A percentile compares a stretch with the other conserved stretches of the same genome.
phyloP scores from a whole-genome alignment of 257 asterid genomes.

The Apocynum venetum region DNA sequence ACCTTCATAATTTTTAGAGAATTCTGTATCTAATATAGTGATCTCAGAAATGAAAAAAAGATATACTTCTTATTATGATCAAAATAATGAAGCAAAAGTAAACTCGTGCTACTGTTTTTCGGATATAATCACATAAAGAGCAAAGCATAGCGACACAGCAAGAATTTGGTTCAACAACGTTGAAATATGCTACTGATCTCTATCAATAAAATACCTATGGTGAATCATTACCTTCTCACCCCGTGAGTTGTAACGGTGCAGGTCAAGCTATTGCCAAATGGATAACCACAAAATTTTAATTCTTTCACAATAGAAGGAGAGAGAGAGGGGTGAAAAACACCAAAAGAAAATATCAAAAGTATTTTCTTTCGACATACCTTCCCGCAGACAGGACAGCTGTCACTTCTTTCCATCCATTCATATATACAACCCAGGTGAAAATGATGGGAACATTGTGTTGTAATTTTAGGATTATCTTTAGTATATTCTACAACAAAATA shows the following conservation, averaged over 20 bases:
- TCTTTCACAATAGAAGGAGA: neutral
- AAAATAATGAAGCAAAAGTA: neutral
- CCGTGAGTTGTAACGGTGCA: neutral
- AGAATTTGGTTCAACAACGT: neutral
- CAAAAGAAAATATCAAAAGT: neutral
- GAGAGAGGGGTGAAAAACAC: neutral
- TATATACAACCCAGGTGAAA: slow-evolving; percentile 27
- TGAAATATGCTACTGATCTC: neutral
- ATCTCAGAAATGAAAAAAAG: neutral
- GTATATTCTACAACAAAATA: slow-evolving; percentile 19
- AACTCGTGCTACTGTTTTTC: no score
- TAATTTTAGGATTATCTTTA: slow-evolving; percentile 15
- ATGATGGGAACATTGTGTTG: slow-evolving; percentile 17
- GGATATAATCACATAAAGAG: neutral
- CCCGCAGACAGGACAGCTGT: slow-evolving; percentile 24
- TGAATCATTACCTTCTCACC: neutral
- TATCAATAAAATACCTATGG: neutral
- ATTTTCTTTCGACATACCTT: slow-evolving; percentile 16
- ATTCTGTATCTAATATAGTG: neutral
- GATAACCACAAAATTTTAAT: neutral
- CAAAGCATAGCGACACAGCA: neutral
- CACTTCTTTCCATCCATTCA: slow-evolving; percentile 27
- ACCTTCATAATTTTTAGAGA: neutral
- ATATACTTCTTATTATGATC: neutral
- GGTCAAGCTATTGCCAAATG: neutral